These are phyloP conservation scores for Ganoderma boninense DNA, from an alignment of 1,284 basidiomycete species.

Conservation along the genomic window DNA sequence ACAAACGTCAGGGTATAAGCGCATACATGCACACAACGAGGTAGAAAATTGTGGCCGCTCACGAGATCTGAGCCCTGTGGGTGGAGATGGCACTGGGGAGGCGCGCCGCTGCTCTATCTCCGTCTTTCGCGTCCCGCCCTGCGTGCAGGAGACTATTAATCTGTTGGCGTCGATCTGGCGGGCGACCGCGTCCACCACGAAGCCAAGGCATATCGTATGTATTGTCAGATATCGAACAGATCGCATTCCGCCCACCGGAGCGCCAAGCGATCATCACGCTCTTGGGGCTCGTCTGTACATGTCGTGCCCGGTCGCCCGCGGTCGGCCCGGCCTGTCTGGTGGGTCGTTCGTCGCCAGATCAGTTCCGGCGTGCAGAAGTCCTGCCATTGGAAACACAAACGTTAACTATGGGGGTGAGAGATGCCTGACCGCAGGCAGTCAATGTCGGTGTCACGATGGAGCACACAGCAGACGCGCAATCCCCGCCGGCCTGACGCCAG, in stretches of 20 bases:
- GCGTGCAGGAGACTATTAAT: neutral
- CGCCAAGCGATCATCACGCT: neutral
- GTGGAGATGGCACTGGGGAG: neutral
- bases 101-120: neutral
- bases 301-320: neutral
- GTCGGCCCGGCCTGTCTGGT: neutral
- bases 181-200: neutral
- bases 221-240: neutral
- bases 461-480: neutral
- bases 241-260: neutral
- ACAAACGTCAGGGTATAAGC: neutral
- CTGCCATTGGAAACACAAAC: neutral
- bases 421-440: neutral
- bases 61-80: neutral
- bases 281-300: neutral
- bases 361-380: neutral
- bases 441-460: neutral
- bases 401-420: neutral
- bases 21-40: neutral
- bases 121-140: neutral
- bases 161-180: neutral
- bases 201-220: neutral
- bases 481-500: neutral
- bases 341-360: neutral
- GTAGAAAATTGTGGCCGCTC: neutral